Evolutionary conservation across 1,284 basidiomycete genomes (phyloP).

Genomic region (Puccinia polysora): DNA sequence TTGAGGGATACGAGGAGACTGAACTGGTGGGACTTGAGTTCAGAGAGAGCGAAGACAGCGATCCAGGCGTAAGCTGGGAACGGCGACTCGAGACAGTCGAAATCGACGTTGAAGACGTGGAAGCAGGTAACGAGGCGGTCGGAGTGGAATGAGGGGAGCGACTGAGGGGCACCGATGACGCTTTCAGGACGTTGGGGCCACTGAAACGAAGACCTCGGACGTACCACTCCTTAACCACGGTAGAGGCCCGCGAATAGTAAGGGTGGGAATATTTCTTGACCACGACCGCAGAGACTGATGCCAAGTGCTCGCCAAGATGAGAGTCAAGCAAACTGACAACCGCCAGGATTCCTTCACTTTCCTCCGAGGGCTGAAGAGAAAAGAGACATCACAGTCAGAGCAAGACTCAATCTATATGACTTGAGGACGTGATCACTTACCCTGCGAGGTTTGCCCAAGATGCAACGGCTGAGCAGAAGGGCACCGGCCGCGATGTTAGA

Average conservation of each 20-base stretch:
- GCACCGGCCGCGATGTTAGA: conserved; percentile 83
- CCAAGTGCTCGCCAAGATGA: conserved; percentile 75
- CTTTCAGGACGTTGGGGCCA: background rate
- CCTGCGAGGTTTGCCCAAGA: conserved; percentile 71
- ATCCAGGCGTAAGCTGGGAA: conserved; percentile 21
- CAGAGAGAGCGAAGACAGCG: conserved; percentile 16
- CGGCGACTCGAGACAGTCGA: conserved; percentile 11
- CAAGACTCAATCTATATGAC: conserved; percentile 5
- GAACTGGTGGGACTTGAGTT: conserved; percentile 34
- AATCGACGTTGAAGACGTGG: conserved; percentile 26
- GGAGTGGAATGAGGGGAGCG: background rate
- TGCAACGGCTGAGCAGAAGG: conserved; percentile 78
- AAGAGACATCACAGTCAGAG: background rate
- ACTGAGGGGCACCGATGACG: background rate
- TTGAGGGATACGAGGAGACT: conserved; percentile 15
- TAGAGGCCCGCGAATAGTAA: conserved; percentile 90
- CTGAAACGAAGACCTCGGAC: conserved; percentile 56
- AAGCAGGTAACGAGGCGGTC: conserved; percentile 8
- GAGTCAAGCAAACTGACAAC: conserved; percentile 75
- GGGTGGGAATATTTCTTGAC: conserved; percentile 95
- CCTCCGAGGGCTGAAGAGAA: conserved; percentile 42
- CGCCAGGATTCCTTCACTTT: conserved; percentile 60
- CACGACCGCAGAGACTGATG: conserved; percentile 83
- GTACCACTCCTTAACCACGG: conserved; percentile 86
- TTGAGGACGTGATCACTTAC: conserved; percentile 55